Percentiles rank a stretch among this genome's conserved stretches.
These are phyloP conservation scores for Penicillium cinerascens DNA, from an alignment of 495 filamentous ascomycete genomes.

Conservation along the genomic window DNA sequence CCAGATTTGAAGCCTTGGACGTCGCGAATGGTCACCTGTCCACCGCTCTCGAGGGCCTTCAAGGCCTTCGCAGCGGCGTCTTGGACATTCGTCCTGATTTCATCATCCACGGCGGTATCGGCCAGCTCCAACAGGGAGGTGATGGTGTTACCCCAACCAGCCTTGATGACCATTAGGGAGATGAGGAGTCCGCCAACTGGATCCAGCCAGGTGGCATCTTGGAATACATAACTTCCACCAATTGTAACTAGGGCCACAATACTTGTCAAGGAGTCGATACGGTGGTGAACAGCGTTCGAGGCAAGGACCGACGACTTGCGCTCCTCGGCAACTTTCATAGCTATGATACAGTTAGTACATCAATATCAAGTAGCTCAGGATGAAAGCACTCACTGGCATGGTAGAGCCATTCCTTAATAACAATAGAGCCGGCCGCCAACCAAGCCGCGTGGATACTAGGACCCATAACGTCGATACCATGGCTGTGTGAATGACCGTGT, in stretches of 20 bases:
- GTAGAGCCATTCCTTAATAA: conserved; percentile 95
- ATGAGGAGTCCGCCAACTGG: conserved; percentile 92
- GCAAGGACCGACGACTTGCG: conserved; percentile 95
- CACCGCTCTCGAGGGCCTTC: conserved; percentile 33
- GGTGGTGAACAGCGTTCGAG: conserved; percentile 94
- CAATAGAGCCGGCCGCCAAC: conserved; percentile 87
- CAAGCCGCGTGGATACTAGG: conserved; percentile 92
- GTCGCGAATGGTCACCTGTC: conserved; percentile 58
- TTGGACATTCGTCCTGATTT: conserved; percentile 67
- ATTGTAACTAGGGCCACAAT: conserved; percentile 89
- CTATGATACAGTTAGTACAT: conserved; percentile 42
- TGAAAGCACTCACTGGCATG: conserved; percentile 73
- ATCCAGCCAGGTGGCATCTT: conserved; percentile 85
- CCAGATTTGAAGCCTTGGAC: conserved; percentile 89
- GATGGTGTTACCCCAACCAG: conserved; percentile 81
- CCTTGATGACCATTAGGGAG: conserved; percentile 86
- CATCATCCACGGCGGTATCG: conserved; percentile 81
- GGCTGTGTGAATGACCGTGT: conserved; percentile 60
- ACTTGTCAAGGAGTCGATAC: conserved; percentile 89
- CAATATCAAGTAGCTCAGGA: neutral
- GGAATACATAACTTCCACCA: conserved; percentile 79
- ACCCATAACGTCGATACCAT: conserved; percentile 53
- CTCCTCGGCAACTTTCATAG: conserved; percentile 94
- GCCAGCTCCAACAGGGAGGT: conserved; percentile 81
- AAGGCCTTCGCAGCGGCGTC: conserved; percentile 60